Conservation (phyloP, 768 basidiomycete species). For the Pulveroboletus sp. region DNA sequence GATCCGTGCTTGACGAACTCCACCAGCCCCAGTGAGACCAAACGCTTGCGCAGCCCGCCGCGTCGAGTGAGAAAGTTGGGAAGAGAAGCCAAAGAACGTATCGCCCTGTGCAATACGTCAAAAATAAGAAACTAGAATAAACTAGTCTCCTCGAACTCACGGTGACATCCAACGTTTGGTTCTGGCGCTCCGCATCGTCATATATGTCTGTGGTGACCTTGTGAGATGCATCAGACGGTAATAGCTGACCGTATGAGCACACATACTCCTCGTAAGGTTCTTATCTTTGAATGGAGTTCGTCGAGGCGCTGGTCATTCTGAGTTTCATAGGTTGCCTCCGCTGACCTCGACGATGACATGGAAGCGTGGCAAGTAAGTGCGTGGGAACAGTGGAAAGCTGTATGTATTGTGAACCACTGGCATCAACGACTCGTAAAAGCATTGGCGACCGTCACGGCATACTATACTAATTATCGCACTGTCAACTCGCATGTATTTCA, state of each 20-base stretch:
- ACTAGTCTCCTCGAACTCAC: conserved; percentile 39
- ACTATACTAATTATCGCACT: too few species aligned
- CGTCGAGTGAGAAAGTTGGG: conserved; percentile 61
- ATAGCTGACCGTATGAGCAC: background rate
- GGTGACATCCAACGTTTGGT: conserved; percentile 70
- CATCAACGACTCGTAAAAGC: too few species aligned
- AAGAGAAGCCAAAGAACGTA: conserved; percentile 62
- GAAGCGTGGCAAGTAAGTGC: background rate
- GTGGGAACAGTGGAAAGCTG: too few species aligned
- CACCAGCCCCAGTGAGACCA: conserved; percentile 56
- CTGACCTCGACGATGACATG: conserved; percentile 39
- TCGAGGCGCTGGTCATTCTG: conserved; percentile 86
- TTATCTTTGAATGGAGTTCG: conserved; percentile 79
- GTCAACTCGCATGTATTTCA: too few species aligned
- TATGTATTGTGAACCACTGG: too few species aligned
- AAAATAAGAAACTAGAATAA: background rate
- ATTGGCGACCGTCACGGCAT: too few species aligned
- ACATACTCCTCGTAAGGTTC: conserved; percentile 74
- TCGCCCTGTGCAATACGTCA: conserved; percentile 43
- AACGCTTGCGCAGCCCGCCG: conserved; percentile 70
- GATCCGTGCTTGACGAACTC: conserved; percentile 66
- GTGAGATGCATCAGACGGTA: background rate
- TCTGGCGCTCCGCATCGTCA: conserved; percentile 80
- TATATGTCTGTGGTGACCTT: conserved; percentile 89
- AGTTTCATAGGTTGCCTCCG: conserved; percentile 73